Percentiles rank a stretch among this genome's conserved stretches.
These are phyloP conservation scores for Phytophthora macrochlamydospora DNA, from an alignment of 352 stramenopile species.

Conservation along the genomic window DNA sequence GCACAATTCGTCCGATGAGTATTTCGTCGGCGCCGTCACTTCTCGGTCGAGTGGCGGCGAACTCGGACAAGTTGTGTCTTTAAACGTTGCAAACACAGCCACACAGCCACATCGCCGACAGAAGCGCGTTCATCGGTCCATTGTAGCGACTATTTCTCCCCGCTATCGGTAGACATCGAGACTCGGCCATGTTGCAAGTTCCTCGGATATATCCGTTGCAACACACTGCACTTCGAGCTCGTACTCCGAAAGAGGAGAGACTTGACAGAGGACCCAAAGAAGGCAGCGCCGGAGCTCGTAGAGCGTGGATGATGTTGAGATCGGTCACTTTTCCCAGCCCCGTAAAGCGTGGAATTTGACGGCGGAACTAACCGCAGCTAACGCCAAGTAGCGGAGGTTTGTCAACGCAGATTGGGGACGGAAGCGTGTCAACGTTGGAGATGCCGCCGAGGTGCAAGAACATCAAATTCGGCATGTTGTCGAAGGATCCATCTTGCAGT, in stretches of 20 bases:
- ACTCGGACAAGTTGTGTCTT: conserved; percentile 12
- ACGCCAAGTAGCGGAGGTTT: too few relatives aligned
- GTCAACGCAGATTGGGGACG: too few relatives aligned
- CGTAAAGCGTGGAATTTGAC: too few relatives aligned
- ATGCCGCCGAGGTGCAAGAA: conserved; percentile 42
- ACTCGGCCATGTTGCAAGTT: conserved; percentile 26
- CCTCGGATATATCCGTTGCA: conserved; percentile 41
- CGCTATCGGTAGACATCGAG: conserved; percentile 26
- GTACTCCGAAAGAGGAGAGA: conserved; percentile 24
- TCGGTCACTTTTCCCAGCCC: conserved; percentile 12
- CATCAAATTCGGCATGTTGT: conserved; percentile 36
- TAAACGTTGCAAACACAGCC: conserved; percentile 1
- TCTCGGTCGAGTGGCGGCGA: conserved; percentile 10
- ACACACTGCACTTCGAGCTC: conserved; percentile 29
- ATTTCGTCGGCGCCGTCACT: conserved; percentile 18
- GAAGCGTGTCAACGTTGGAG: background rate
- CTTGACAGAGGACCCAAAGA: conserved; percentile 20
- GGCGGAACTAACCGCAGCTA: too few relatives aligned
- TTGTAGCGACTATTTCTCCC: conserved; percentile 18
- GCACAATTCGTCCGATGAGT: conserved; percentile 38
- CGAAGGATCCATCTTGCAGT: conserved; percentile 27
- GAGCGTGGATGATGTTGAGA: conserved; percentile 26
- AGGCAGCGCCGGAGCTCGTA: conserved; percentile 13
- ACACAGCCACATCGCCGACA: conserved; percentile 2
- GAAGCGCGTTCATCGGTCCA: conserved; percentile 27